Conservation (phyloP, 2,329 filamentous ascomycete genomes). For the Ceratocystis cacaofunesta region DNA sequence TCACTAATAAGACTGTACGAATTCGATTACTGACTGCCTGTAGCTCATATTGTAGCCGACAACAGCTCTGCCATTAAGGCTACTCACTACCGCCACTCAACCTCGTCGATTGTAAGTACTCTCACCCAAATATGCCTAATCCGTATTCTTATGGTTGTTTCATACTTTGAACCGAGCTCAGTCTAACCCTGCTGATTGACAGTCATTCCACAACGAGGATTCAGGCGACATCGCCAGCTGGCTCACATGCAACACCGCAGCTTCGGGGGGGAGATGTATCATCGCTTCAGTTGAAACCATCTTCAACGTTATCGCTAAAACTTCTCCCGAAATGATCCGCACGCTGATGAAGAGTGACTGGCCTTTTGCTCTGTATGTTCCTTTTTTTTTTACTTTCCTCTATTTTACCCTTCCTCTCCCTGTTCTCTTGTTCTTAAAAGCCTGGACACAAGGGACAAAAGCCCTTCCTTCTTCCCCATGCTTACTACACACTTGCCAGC, state of each 20-base stretch:
- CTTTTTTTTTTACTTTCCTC: not conserved
- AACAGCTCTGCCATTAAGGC: constrained; percentile 33
- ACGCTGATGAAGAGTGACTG: constrained; percentile 48
- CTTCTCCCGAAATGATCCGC: constrained; percentile 49
- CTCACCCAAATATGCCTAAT: not conserved
- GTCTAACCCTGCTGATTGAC: not conserved
- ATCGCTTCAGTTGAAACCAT: constrained; percentile 50
- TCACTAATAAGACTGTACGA: not conserved
- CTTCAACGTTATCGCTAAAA: constrained; percentile 52
- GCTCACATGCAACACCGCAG: constrained; percentile 45
- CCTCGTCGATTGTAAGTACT: constrained; percentile 38
- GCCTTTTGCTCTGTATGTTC: constrained; percentile 49
- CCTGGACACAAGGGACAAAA: too few species aligned
- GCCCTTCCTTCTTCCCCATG: too few species aligned
- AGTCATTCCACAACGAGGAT: constrained; percentile 59
- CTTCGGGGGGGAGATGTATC: constrained; percentile 48
- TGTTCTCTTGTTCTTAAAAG: not conserved
- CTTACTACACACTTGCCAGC: too few species aligned
- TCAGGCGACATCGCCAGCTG: constrained; percentile 51
- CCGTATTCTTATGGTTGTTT: not conserved
- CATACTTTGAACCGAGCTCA: not conserved
- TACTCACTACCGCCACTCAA: constrained; percentile 45
- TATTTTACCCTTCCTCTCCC: not conserved
- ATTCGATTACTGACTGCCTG: not conserved
- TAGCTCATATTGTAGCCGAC: constrained; percentile 40